phyloP scores from a whole-genome alignment of 257 asterid genomes.

The Solanum bulbocastanum region DNA sequence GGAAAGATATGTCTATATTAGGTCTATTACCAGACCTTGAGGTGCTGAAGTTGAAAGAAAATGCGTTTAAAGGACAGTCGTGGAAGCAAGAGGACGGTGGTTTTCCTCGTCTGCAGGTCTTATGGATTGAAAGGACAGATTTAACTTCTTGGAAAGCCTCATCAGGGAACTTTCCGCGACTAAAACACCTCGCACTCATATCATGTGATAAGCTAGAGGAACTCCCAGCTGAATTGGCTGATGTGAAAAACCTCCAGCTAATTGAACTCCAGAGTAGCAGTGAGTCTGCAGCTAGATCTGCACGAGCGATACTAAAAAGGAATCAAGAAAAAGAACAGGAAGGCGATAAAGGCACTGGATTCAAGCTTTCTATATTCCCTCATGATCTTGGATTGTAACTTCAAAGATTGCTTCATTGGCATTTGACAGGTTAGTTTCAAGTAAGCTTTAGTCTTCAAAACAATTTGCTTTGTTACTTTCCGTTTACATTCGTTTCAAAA shows the following conservation, averaged over 20 bases:
- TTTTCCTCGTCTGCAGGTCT: conserved; percentile 11
- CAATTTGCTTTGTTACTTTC: not conserved
- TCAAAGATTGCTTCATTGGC: not conserved
- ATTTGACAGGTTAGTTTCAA: not conserved
- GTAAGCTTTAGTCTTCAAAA: not conserved
- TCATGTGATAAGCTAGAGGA: conserved; percentile 11
- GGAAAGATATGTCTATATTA: conserved; percentile 9
- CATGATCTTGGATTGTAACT: conserved; percentile 4
- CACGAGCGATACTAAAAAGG: conserved; percentile 9
- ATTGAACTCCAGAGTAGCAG: conserved; percentile 8
- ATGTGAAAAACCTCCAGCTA: conserved; percentile 9
- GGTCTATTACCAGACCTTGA: conserved; percentile 9
- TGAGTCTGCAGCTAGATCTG: conserved; percentile 13
- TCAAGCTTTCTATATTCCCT: conserved; percentile 12
- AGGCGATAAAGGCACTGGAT: not conserved
- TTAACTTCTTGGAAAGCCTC: conserved; percentile 16
- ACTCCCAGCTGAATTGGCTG: conserved; percentile 15
- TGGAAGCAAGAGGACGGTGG: conserved; percentile 14
- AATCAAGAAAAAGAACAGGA: not conserved
- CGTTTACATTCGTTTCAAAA: too few species aligned
- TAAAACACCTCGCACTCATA: conserved; percentile 10
- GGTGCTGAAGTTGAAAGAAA: conserved; percentile 17
- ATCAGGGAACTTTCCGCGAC: conserved; percentile 10
- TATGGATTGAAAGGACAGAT: conserved; percentile 11
- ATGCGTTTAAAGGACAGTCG: conserved; percentile 8